A percentile compares a stretch with the other conserved stretches of the same genome.
Evolutionary conservation across 2,329 filamentous ascomycete species (phyloP).

Genomic region (Penicillium freii): DNA sequence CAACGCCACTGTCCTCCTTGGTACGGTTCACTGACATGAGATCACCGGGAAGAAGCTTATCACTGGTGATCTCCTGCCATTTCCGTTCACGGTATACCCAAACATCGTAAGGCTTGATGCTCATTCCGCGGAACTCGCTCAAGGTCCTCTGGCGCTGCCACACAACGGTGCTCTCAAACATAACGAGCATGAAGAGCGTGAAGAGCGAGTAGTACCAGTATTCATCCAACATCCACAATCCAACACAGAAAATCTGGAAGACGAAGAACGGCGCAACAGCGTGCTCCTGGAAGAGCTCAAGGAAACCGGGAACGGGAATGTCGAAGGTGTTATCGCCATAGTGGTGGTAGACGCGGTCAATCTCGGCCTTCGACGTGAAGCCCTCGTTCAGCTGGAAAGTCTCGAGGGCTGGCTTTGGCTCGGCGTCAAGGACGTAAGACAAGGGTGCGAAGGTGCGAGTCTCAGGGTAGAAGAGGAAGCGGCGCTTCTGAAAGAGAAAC

Average conservation of each 20-base stretch:
- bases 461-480: conserved; percentile 78
- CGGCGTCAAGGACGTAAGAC: conserved; percentile 76
- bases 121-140: conserved; percentile 97
- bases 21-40: conserved; percentile 88
- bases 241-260: conserved; percentile 98
- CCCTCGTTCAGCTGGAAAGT: conserved; percentile 79
- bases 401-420: conserved; percentile 76
- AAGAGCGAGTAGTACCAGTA: conserved; percentile 99
- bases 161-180: conserved; percentile 96
- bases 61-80: conserved; percentile 86
- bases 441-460: conserved; percentile 77
- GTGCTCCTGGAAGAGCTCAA: conserved; percentile 96
- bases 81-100: conserved; percentile 84
- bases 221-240: conserved; percentile 96
- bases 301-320: conserved; percentile 93
- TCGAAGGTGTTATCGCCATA: conserved; percentile 97
- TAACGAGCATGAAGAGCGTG: conserved; percentile 96
- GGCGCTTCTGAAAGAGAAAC: conserved; percentile 97
- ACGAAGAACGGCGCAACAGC: conserved; percentile 99
- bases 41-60: conserved; percentile 89
- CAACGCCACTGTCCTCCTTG: conserved; percentile 94
- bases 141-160: conserved; percentile 97
- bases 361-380: conserved; percentile 69
- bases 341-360: conserved; percentile 79
- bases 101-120: conserved; percentile 96